These are phyloP conservation scores for Kickxella alabastrina DNA, from an alignment of 192 early-diverging fungal genomes.

Conservation along the genomic window DNA sequence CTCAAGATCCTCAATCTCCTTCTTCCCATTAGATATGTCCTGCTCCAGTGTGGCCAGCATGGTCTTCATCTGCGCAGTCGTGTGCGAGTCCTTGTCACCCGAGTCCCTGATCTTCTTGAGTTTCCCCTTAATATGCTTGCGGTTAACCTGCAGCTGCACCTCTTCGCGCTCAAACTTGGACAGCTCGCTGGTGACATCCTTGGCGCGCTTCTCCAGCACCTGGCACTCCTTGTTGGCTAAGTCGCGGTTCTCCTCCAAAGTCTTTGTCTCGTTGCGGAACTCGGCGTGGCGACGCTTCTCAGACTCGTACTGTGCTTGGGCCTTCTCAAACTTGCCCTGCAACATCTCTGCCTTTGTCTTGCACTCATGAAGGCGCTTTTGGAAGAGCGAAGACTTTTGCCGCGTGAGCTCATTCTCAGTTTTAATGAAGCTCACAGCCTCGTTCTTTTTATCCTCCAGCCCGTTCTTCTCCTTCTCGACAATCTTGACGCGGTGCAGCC, in stretches of 20 bases:
- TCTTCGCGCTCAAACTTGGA: slow-evolving; percentile 72
- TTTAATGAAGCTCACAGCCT: slow-evolving; percentile 75
- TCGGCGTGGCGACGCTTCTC: slow-evolving; percentile 61
- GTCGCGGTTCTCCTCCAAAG: slow-evolving; percentile 59
- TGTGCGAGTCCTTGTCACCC: slow-evolving; percentile 62
- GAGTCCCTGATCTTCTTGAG: slow-evolving; percentile 71
- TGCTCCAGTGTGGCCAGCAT: slow-evolving; percentile 68
- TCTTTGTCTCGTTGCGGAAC: slow-evolving; percentile 61
- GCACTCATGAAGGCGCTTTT: slow-evolving; percentile 66
- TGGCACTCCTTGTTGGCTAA: slow-evolving; percentile 58
- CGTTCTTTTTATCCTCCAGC: slow-evolving; percentile 74
- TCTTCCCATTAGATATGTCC: slow-evolving; percentile 56
- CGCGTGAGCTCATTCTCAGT: slow-evolving; percentile 73
- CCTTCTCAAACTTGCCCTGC: slow-evolving; percentile 54
- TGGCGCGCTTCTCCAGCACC: slow-evolving; percentile 58
- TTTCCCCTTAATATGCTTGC: slow-evolving; percentile 75
- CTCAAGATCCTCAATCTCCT: slow-evolving; percentile 62
- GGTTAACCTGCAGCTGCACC: slow-evolving; percentile 81
- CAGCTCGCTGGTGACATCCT: slow-evolving; percentile 57
- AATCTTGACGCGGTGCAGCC: slow-evolving; percentile 79
- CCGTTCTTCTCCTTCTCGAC: slow-evolving; percentile 83
- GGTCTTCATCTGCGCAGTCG: slow-evolving; percentile 56
- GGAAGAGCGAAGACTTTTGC: slow-evolving; percentile 74
- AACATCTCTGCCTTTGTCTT: slow-evolving; percentile 47
- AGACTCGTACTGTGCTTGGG: slow-evolving; percentile 54